A percentile compares a stretch with the other conserved stretches of the same genome.
Conservation (phyloP, 371 early-diverging fungal species). For the Zychaea mexicana region DNA sequence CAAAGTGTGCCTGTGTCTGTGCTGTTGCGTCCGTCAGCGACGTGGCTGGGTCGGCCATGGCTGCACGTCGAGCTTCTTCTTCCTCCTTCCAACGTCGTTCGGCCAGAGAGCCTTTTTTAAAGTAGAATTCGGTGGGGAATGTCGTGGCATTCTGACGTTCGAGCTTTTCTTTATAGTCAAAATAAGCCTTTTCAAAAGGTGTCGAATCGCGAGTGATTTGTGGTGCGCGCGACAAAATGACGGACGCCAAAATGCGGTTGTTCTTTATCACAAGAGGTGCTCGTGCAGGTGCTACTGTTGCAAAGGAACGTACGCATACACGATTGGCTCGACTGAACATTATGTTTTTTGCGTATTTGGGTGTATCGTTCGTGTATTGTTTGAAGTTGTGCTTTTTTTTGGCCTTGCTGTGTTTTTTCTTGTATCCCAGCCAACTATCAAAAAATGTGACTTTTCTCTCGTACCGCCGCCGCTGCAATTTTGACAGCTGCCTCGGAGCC, state of each 20-base stretch:
- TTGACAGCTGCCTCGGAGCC: not conserved
- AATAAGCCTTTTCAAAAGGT: slow-evolving; percentile 78
- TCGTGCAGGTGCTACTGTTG: slow-evolving; percentile 7
- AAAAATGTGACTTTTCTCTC: not conserved
- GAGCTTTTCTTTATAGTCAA: slow-evolving; percentile 73
- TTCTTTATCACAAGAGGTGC: slow-evolving; percentile 34
- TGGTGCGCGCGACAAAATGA: slow-evolving; percentile 82
- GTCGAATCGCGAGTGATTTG: slow-evolving; percentile 72
- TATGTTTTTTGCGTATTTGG: not conserved
- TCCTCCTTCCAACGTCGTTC: slow-evolving; percentile 75
- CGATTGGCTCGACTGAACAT: slow-evolving; percentile 1
- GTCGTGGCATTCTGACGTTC: slow-evolving; percentile 63
- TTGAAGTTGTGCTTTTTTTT: not conserved
- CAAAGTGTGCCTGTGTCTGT: slow-evolving; percentile 26
- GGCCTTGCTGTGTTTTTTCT: not conserved
- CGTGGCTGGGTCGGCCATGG: slow-evolving; percentile 27
- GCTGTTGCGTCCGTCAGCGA: slow-evolving; percentile 38
- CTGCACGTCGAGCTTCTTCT: slow-evolving; percentile 47
- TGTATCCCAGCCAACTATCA: not conserved
- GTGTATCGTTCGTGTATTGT: not conserved
- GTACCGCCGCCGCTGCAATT: not conserved
- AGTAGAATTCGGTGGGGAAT: slow-evolving; percentile 84
- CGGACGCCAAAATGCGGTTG: slow-evolving; percentile 63
- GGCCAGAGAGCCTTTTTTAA: slow-evolving; percentile 86
- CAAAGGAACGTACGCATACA: slow-evolving; percentile 6